Conservation (phyloP, 805 yeast genomes). For the Yarrowia keelungensis region DNA sequence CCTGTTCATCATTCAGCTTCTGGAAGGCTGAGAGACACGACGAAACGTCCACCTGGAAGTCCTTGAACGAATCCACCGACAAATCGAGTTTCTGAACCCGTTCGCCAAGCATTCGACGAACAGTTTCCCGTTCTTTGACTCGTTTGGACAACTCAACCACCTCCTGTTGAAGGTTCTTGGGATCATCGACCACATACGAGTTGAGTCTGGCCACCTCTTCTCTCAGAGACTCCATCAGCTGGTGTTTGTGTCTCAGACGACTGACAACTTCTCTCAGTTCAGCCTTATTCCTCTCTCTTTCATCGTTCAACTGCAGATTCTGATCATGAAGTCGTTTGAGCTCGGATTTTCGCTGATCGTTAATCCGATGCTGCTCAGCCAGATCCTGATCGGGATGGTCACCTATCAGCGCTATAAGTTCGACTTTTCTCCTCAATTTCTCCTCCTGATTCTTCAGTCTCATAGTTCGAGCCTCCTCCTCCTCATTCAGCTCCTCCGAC, state of each 20-base stretch:
- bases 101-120: constrained; percentile 10
- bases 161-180: constrained; percentile 13
- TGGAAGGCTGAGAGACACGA: constrained; percentile 23
- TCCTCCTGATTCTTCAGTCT: constrained; percentile 26
- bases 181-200: constrained; percentile 22
- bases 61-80: constrained; percentile 32
- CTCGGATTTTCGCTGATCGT: constrained; percentile 4
- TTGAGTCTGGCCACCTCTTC: constrained; percentile 14
- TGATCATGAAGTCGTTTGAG: constrained; percentile 15
- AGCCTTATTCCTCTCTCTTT: constrained; percentile 16
- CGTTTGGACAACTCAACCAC: constrained; percentile 13
- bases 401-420: constrained; percentile 6
- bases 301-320: constrained; percentile 26
- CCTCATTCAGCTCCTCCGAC: constrained; percentile 32
- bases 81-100: constrained; percentile 31
- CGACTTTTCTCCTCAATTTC: constrained; percentile 9
- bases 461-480: constrained; percentile 3
- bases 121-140: constrained; percentile 10
- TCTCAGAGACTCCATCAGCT: constrained; percentile 24
- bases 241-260: constrained; percentile 20
- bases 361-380: constrained; percentile 17
- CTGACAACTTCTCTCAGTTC: constrained; percentile 4
- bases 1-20: constrained; percentile 18
- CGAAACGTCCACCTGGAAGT: constrained; percentile 31
- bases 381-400: constrained; percentile 7